A percentile compares a stretch with the other conserved stretches of the same genome.
phyloP scores from a whole-genome alignment of 2,329 filamentous ascomycete genomes.

The Canariomyces notabilis region DNA sequence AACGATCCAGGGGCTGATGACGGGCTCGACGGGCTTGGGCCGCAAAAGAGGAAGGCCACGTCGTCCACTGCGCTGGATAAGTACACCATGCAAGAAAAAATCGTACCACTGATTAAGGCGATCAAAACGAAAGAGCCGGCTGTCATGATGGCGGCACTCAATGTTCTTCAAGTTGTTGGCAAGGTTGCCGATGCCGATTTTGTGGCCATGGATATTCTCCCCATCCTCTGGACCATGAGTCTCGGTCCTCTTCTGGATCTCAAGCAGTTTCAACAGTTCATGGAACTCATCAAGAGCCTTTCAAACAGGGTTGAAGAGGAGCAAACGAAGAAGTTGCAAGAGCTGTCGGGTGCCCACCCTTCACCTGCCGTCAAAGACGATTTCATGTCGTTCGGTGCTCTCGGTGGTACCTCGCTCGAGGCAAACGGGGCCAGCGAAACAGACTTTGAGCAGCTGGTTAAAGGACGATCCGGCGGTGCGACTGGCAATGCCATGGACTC shows the following conservation, averaged over 20 bases:
- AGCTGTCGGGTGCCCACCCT: conserved; percentile 62
- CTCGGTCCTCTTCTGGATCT: conserved; percentile 84
- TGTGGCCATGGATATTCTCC: conserved; percentile 83
- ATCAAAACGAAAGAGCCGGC: conserved; percentile 98
- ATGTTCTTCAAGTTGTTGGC: conserved; percentile 79
- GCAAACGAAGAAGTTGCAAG: conserved; percentile 81
- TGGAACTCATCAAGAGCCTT: conserved; percentile 78
- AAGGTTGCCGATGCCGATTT: conserved; percentile 82
- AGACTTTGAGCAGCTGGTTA: conserved; percentile 86
- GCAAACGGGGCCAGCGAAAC: conserved; percentile 53
- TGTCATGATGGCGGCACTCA: conserved; percentile 90
- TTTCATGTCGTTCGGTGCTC: conserved; percentile 64
- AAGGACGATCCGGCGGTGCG: conserved; percentile 54
- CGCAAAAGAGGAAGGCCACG: conserved; percentile 55
- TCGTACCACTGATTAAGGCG: conserved; percentile 79
- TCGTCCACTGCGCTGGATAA: conserved; percentile 85
- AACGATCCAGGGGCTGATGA: conserved; percentile 52
- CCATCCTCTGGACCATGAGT: conserved; percentile 86
- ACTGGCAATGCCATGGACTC: conserved; percentile 40
- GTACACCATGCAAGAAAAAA: conserved; percentile 97
- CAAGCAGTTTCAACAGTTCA: conserved; percentile 82
- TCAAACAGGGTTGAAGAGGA: conserved; percentile 81
- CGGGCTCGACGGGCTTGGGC: conserved; percentile 67
- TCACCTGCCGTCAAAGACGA: conserved; percentile 53
- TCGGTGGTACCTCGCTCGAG: conserved; percentile 57